Evolutionary conservation across 176 grass and related monocot genomes (phyloP).

Genomic region (Tillandsia fasciculata): DNA sequence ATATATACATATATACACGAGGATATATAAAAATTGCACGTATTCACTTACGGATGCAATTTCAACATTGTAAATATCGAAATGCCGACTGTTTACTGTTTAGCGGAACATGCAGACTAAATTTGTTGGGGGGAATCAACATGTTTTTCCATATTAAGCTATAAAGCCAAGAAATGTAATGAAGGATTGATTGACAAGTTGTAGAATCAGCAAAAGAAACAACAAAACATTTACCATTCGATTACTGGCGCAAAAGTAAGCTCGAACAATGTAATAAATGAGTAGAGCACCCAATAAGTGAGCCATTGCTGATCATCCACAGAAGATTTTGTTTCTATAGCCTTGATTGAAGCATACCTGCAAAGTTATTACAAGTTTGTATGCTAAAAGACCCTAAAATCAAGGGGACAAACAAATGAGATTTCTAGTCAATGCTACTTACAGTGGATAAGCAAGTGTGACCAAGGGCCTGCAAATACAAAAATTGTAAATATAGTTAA

Average conservation of each 20-base stretch:
- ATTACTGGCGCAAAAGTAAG: constrained; percentile 76
- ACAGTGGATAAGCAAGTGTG: constrained; percentile 95
- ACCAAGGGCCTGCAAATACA: constrained; percentile 63
- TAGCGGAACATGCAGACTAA: too few species aligned
- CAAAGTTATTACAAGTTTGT: constrained; percentile 1
- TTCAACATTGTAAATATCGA: too few species aligned
- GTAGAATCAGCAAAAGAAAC: background rate
- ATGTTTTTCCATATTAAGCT: background rate
- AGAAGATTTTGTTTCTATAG: constrained; percentile 96
- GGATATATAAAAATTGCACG: too few species aligned
- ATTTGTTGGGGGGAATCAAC: too few species aligned
- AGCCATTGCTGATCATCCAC: constrained; percentile 97
- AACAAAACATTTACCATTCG: constrained; percentile 48
- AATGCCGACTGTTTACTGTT: too few species aligned
- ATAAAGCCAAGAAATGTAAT: background rate
- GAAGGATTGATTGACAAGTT: background rate
- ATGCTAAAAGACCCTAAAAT: background rate
- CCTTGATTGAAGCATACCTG: constrained; percentile 93
- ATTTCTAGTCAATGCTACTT: constrained; percentile 28
- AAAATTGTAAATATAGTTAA: background rate
- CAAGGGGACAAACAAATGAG: background rate
- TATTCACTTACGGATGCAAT: too few species aligned
- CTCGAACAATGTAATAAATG: constrained; percentile 95
- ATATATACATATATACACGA: too few species aligned
- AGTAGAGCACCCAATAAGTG: constrained; percentile 98